phyloP scores from a whole-genome alignment of 139 green algal genomes.

The Monoraphidium neglectum region DNA sequence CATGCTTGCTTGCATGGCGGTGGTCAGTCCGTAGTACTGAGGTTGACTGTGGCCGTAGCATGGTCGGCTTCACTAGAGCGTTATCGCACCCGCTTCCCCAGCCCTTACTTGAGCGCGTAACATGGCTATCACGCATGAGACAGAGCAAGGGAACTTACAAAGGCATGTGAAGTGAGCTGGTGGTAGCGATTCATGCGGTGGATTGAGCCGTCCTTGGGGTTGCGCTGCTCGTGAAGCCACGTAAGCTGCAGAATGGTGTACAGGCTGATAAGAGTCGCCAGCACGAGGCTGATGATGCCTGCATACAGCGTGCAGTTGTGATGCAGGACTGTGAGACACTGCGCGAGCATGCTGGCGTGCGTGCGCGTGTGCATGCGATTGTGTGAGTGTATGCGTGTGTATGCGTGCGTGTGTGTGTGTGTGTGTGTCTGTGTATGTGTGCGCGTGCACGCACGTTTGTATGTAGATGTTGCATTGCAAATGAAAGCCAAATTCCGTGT shows the following conservation, averaged over 20 bases:
- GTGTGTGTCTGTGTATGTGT: too few species aligned
- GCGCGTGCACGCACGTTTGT: too few species aligned
- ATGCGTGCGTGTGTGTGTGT: too few species aligned
- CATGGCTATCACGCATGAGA: neutral
- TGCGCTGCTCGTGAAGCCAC: slow-evolving; percentile 3
- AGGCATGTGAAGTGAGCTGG: slow-evolving; percentile 4
- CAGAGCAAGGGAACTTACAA: neutral
- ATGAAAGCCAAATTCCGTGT: too few species aligned
- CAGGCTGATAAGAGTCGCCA: slow-evolving; percentile 1
- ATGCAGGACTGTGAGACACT: too few species aligned
- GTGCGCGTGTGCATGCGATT: too few species aligned
- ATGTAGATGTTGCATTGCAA: too few species aligned
- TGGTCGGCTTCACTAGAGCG: too few species aligned
- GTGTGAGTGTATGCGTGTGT: too few species aligned
- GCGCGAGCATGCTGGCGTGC: too few species aligned
- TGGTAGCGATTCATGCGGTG: slow-evolving; percentile 8
- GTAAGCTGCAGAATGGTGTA: slow-evolving; percentile 15
- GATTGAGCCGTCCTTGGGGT: neutral
- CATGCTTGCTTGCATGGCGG: neutral
- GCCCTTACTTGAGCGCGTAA: neutral
- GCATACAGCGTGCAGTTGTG: too few species aligned
- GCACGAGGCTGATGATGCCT: slow-evolving; percentile 6
- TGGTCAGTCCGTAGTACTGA: neutral
- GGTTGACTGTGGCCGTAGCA: neutral
- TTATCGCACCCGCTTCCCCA: too few species aligned